Evolutionary conservation across 177 flowering plant species (phyloP).

Genomic region (Vitis hybrid): DNA sequence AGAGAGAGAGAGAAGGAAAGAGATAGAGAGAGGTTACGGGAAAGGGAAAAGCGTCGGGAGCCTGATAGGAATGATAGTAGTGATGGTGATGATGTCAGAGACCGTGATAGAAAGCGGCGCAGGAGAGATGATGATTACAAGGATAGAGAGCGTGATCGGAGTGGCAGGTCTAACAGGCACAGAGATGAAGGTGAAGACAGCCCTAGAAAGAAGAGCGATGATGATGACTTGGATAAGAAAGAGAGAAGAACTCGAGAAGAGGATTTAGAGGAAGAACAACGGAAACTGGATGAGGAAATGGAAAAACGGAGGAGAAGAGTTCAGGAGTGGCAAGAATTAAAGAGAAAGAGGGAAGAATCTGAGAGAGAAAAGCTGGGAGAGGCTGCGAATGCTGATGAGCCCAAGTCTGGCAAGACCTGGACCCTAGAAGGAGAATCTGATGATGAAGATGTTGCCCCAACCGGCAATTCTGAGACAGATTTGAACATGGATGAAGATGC

Average conservation of each 20-base stretch:
- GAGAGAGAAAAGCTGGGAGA: slow-evolving; percentile 65
- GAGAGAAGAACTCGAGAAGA: slow-evolving; percentile 58
- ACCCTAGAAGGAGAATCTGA: slow-evolving; percentile 96
- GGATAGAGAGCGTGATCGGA: slow-evolving; percentile 45
- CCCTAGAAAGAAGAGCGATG: slow-evolving; percentile 43
- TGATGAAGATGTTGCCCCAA: slow-evolving; percentile 65
- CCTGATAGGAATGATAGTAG: slow-evolving; percentile 45
- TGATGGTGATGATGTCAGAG: slow-evolving; percentile 42
- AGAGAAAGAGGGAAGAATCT: slow-evolving; percentile 79
- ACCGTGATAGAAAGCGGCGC: slow-evolving; percentile 46
- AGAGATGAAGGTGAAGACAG: slow-evolving; percentile 57
- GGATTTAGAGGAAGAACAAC: slow-evolving; percentile 81
- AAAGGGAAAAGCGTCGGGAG: slow-evolving; percentile 40
- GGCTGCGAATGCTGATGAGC: slow-evolving; percentile 37
- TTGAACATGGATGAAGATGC: slow-evolving; percentile 44
- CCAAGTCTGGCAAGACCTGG: slow-evolving; percentile 87
- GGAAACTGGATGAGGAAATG: slow-evolving; percentile 84
- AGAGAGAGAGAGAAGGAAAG: slow-evolving; percentile 30
- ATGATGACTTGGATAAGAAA: slow-evolving; percentile 35
- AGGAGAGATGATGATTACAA: slow-evolving; percentile 46
- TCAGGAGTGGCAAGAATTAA: slow-evolving; percentile 96
- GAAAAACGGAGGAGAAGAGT: slow-evolving; percentile 94
- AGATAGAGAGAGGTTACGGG: slow-evolving; percentile 23
- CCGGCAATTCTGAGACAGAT: slow-evolving; percentile 38
- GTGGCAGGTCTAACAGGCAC: slow-evolving; percentile 42